Conservation (phyloP, 345 rosid species). For the Garcia nutans region DNA sequence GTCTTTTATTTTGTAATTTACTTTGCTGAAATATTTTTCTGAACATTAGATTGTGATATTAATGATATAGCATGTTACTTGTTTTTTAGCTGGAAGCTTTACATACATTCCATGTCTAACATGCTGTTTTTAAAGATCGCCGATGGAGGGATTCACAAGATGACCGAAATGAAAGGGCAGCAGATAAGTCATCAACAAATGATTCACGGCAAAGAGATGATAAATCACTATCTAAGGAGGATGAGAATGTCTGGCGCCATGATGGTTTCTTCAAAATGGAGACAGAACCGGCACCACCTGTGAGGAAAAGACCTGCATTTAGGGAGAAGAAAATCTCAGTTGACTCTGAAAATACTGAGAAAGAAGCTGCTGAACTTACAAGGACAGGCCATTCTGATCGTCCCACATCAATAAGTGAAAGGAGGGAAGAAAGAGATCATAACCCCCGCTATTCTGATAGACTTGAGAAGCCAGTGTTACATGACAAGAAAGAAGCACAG, state of each 20-base stretch:
- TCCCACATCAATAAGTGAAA: conserved; percentile 30
- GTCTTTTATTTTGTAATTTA: not conserved
- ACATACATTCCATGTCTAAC: not conserved
- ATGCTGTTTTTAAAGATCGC: conserved; percentile 44
- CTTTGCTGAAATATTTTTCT: not conserved
- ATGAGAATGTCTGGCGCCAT: conserved; percentile 52
- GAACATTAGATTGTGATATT: not conserved
- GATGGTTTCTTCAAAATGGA: conserved; percentile 67
- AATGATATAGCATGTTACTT: not conserved
- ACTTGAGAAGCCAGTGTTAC: conserved; percentile 41
- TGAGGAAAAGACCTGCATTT: conserved; percentile 84
- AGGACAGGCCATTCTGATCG: conserved; percentile 33
- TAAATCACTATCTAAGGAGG: conserved; percentile 41
- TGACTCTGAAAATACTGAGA: conserved; percentile 39
- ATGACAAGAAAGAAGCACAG: conserved; percentile 50
- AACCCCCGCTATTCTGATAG: conserved; percentile 40
- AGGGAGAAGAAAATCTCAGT: conserved; percentile 62
- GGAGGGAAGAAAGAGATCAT: conserved; percentile 52
- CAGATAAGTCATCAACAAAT: conserved; percentile 33
- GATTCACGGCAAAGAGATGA: conserved; percentile 42
- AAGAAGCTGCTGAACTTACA: conserved; percentile 33
- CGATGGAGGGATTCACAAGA: conserved; percentile 61
- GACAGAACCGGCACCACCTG: conserved; percentile 40
- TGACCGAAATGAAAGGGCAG: conserved; percentile 35
- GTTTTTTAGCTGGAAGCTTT: not conserved